Evolutionary conservation across 2,329 filamentous ascomycete genomes (phyloP).

Genomic region (Colletotrichum lentis): DNA sequence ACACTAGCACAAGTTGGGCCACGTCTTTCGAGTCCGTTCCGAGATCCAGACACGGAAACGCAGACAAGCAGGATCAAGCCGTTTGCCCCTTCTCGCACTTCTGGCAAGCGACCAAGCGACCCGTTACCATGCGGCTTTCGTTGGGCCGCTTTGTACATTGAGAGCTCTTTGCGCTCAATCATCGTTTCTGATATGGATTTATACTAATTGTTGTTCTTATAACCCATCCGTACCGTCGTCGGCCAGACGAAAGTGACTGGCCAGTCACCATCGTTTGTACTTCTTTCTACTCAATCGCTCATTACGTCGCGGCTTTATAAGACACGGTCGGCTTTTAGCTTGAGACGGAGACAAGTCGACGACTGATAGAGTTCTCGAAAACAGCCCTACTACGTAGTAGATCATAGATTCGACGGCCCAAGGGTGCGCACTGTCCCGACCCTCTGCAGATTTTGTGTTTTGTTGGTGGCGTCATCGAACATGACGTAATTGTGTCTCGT

Average conservation of each 20-base stretch:
- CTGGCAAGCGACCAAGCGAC: no score
- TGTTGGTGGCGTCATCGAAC: constrained; percentile 29
- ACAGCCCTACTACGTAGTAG: no score
- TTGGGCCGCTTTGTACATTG: not conserved
- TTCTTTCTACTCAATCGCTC: not conserved
- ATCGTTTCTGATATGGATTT: not conserved
- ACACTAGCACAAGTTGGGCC: constrained; percentile 25
- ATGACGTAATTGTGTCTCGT: constrained; percentile 35
- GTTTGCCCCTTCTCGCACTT: not conserved
- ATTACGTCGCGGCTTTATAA: constrained; percentile 29
- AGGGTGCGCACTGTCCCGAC: constrained; percentile 30
- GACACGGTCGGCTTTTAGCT: constrained; percentile 23
- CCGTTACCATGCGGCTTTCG: not conserved
- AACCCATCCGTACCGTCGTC: not conserved
- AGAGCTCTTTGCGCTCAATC: not conserved
- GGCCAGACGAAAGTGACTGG: not conserved
- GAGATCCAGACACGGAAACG: not conserved
- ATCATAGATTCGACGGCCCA: no score
- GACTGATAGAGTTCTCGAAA: constrained; percentile 34
- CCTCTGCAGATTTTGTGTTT: constrained; percentile 14
- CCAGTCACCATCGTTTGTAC: not conserved
- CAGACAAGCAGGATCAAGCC: not conserved
- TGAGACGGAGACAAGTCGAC: constrained; percentile 33
- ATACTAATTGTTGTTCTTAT: not conserved
- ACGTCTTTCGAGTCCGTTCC: constrained; percentile 13